These are phyloP conservation scores for Exophiala bonariae DNA, from an alignment of 2,329 filamentous ascomycete genomes.

Conservation along the genomic window DNA sequence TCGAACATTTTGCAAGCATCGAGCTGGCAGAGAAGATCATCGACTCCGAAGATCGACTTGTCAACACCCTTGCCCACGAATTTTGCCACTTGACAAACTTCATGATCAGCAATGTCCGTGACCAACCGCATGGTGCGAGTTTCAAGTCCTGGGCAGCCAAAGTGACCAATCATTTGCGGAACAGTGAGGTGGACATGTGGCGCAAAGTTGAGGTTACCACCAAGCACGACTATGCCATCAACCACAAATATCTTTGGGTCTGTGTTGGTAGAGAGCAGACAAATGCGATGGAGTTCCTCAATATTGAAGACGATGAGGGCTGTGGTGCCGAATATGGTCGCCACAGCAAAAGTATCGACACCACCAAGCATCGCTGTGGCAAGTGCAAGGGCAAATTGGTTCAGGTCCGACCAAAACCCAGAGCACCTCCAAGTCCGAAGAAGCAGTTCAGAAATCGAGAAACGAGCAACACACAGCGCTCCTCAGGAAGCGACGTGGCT, in stretches of 20 bases:
- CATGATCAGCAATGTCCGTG: constrained; percentile 74
- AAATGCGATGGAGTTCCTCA: constrained; percentile 18
- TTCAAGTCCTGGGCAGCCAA: constrained; percentile 70
- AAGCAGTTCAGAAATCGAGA: constrained; percentile 7
- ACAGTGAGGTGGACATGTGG: constrained; percentile 46
- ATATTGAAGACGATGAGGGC: constrained; percentile 27
- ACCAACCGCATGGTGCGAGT: constrained; percentile 77
- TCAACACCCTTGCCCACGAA: constrained; percentile 94
- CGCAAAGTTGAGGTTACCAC: constrained; percentile 77
- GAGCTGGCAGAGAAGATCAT: constrained; percentile 90
- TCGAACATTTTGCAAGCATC: constrained; percentile 69
- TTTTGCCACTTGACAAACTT: constrained; percentile 94
- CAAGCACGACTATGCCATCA: constrained; percentile 84
- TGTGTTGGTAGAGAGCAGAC: constrained; percentile 49
- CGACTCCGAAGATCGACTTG: constrained; percentile 70
- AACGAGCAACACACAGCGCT: constrained; percentile 4
- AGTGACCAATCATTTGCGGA: constrained; percentile 39
- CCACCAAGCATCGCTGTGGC: constrained; percentile 70
- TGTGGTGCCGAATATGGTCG: constrained; percentile 76
- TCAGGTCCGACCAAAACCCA: constrained; percentile 78
- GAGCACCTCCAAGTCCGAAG: constrained; percentile 36
- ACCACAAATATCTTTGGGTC: constrained; percentile 88
- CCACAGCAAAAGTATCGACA: constrained; percentile 83
- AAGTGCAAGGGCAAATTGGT: constrained; percentile 68
- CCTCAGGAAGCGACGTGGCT: constrained; percentile 45